Percentiles rank a stretch among this genome's conserved stretches.
Conservation (phyloP, 176 grass and related monocot genomes). For the Ensete glaucum region DNA sequence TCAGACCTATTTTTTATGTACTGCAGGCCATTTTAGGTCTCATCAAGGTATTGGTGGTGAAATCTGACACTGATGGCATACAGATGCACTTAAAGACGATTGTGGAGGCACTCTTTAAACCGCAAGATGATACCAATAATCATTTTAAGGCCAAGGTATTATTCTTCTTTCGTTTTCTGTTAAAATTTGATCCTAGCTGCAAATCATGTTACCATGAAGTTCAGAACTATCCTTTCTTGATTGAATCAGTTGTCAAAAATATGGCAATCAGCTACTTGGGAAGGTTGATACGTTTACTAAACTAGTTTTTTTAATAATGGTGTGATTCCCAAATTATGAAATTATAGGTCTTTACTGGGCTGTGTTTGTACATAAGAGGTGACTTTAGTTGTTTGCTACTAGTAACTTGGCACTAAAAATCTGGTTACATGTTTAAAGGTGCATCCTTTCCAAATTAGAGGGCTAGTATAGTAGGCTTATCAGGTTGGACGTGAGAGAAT, state of each 20-base stretch:
- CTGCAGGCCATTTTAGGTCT: conserved; percentile 84
- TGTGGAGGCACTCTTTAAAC: conserved; percentile 59
- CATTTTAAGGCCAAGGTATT: conserved; percentile 93
- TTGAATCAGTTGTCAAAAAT: background rate
- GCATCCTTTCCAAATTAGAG: background rate
- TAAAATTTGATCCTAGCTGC: background rate
- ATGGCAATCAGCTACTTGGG: background rate
- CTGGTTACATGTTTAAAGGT: background rate
- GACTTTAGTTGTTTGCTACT: background rate
- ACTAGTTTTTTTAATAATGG: background rate
- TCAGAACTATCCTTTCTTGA: background rate
- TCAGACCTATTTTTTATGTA: conserved; percentile 18
- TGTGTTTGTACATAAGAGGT: background rate
- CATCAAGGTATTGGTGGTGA: conserved; percentile 85
- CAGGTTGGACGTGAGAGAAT: background rate
- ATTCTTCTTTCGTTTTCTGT: background rate
- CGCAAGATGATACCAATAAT: conserved; percentile 70
- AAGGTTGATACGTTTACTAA: background rate
- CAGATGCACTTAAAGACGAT: conserved; percentile 62
- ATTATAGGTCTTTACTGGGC: background rate
- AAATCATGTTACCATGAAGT: background rate
- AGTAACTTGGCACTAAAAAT: background rate
- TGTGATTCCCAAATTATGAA: too few relatives aligned
- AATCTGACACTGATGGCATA: conserved; percentile 70
- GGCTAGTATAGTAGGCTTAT: background rate